phyloP scores from a whole-genome alignment of 306 rosid species.

The Pterocarpus macrocarpus region DNA sequence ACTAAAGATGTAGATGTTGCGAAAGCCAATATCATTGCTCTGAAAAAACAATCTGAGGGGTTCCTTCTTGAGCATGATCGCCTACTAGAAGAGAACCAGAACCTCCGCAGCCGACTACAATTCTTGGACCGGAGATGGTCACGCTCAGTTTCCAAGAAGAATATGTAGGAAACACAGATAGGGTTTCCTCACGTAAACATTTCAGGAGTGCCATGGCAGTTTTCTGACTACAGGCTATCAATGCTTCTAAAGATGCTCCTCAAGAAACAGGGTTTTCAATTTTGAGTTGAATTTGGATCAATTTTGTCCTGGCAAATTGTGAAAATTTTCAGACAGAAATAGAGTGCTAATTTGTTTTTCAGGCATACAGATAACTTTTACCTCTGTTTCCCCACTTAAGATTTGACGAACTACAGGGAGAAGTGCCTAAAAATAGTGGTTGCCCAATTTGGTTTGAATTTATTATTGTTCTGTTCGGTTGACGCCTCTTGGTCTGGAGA shows the following conservation, averaged over 20 bases:
- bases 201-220: slow-evolving; percentile 51
- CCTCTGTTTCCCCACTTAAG: slow-evolving; percentile 34
- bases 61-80: slow-evolving; percentile 95
- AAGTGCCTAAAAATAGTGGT: slow-evolving; percentile 18
- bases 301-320: slow-evolving; percentile 55
- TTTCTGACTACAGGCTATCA: slow-evolving; percentile 10
- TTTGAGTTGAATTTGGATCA: slow-evolving; percentile 58
- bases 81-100: slow-evolving; percentile 86
- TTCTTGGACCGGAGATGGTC: slow-evolving; percentile 70
- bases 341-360: slow-evolving; percentile 43
- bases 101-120: slow-evolving; percentile 68
- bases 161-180: slow-evolving; percentile 55
- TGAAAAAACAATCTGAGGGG: slow-evolving; percentile 95
- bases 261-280: slow-evolving; percentile 43
- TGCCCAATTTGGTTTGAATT: slow-evolving; percentile 23
- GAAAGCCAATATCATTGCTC: slow-evolving; percentile 75
- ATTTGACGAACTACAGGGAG: slow-evolving; percentile 28
- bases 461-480: background rate
- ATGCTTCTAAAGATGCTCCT: background rate
- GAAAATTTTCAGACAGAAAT: slow-evolving; percentile 47
- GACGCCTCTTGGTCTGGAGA: background rate
- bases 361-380: slow-evolving; percentile 39
- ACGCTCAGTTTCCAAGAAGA: slow-evolving; percentile 78
- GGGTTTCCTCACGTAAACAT: slow-evolving; percentile 31
- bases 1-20: slow-evolving; percentile 66